These are phyloP conservation scores for Gracilariopsis chorda DNA, from an alignment of 23 red algal genomes.

Conservation along the genomic window DNA sequence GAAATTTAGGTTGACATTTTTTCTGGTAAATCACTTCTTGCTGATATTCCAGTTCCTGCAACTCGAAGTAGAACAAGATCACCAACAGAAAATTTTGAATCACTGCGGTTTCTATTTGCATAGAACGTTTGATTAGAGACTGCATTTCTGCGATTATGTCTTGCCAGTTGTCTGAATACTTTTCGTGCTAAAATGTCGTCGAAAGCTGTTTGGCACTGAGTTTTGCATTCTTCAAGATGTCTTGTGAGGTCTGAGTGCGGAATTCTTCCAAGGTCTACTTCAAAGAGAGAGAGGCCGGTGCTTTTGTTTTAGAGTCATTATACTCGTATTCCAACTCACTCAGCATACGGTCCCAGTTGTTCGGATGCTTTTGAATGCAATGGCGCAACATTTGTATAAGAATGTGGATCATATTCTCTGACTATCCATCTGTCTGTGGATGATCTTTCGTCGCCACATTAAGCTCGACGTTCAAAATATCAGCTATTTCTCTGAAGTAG, in stretches of 20 bases:
- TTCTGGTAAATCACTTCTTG: neutral
- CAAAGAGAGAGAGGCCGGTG: conserved; percentile 32
- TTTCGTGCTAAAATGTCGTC: neutral
- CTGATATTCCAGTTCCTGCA: neutral
- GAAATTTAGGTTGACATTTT: conserved; percentile 45
- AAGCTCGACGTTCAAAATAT: conserved; percentile 13
- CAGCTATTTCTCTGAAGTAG: conserved; percentile 9
- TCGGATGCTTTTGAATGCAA: conserved; percentile 12
- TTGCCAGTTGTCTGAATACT: conserved; percentile 1
- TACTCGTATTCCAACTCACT: neutral
- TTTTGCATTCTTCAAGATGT: neutral
- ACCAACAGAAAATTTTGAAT: neutral
- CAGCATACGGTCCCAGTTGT: neutral
- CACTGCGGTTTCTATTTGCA: neutral
- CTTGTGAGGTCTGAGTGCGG: neutral
- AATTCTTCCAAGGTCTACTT: conserved; percentile 17
- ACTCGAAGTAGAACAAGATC: conserved; percentile 14
- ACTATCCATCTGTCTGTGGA: conserved; percentile 47
- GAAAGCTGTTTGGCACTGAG: neutral
- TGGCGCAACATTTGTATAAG: conserved; percentile 1
- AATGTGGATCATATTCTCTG: conserved; percentile 30
- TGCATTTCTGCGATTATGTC: neutral
- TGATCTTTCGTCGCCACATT: conserved; percentile 33
- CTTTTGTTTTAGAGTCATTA: neutral
- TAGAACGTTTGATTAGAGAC: conserved; percentile 2